Conservation (phyloP, 2,329 filamentous ascomycete genomes). For the Trichoderma sp. region DNA sequence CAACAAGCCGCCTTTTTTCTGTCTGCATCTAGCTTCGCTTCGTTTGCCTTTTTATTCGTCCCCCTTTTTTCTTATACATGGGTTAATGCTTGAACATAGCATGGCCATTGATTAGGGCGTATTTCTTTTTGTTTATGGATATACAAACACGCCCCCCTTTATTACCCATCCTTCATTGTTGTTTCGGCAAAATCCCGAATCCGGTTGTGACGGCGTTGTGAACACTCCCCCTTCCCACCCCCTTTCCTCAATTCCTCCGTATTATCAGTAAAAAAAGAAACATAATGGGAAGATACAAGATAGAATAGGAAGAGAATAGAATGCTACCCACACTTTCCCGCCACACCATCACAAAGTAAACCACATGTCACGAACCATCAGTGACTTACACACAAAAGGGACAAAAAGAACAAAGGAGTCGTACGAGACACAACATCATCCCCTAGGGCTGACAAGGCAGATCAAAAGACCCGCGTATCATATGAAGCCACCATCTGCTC, state of each 20-base stretch:
- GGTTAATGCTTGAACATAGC: neutral
- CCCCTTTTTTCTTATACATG: neutral
- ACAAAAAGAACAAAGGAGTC: neutral
- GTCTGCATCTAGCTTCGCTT: neutral
- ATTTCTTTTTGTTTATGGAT: neutral
- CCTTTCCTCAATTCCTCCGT: neutral
- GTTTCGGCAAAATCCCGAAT: neutral
- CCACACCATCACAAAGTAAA: neutral
- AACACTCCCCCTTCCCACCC: neutral
- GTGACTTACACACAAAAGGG: neutral
- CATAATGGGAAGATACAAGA: neutral
- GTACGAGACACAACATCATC: neutral
- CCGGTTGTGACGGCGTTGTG: neutral
- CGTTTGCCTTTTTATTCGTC: neutral
- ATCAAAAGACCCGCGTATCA: neutral
- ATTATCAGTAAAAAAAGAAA: neutral
- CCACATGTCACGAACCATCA: neutral
- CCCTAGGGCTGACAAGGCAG: conserved; percentile 17
- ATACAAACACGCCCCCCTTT: neutral
- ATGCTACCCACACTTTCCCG: neutral
- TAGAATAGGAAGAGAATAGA: neutral
- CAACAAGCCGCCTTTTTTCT: neutral
- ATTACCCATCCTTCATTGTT: neutral
- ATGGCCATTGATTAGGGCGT: neutral
- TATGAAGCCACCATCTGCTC: neutral